phyloP scores from a whole-genome alignment of 495 filamentous ascomycete genomes.

The Annulohypoxylon moriforme region DNA sequence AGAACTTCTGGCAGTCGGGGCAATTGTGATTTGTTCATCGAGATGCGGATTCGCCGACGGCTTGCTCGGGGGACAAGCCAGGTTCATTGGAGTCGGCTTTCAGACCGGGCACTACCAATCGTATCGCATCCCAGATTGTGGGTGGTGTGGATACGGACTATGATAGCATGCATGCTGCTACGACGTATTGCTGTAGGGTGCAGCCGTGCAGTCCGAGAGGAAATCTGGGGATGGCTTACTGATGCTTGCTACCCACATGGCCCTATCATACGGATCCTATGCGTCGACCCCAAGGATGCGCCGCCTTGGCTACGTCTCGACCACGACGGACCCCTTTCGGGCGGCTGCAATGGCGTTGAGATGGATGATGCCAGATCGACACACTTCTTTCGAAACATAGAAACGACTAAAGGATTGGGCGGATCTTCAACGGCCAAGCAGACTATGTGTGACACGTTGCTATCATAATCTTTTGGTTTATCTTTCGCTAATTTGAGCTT shows the following conservation, averaged over 20 bases:
- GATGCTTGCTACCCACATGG: slow-evolving; percentile 29
- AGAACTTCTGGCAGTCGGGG: not conserved
- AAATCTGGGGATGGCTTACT: slow-evolving; percentile 42
- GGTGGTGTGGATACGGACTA: slow-evolving; percentile 33
- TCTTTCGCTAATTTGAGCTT: slow-evolving; percentile 21
- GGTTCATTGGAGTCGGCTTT: slow-evolving; percentile 30
- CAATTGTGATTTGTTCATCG: slow-evolving; percentile 28
- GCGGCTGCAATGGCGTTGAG: not conserved
- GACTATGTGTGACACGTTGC: slow-evolving; percentile 24
- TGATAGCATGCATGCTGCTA: slow-evolving; percentile 11
- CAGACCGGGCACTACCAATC: slow-evolving; percentile 15
- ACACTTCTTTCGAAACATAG: not conserved
- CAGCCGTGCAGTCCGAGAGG: slow-evolving; percentile 22
- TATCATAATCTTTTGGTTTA: slow-evolving; percentile 28
- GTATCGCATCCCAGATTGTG: slow-evolving; percentile 16
- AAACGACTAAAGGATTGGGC: not conserved
- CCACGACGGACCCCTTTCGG: slow-evolving; percentile 2
- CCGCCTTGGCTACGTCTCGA: slow-evolving; percentile 20
- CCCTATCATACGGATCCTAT: slow-evolving; percentile 22
- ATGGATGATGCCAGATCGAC: slow-evolving; percentile 15
- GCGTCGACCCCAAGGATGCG: slow-evolving; percentile 15
- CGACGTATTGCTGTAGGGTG: slow-evolving; percentile 18
- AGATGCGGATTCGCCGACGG: slow-evolving; percentile 29
- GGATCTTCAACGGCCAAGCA: slow-evolving; percentile 4
- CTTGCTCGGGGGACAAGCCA: slow-evolving; percentile 25